phyloP scores from a whole-genome alignment of 192 early-diverging fungal species.

The Entomortierella parvispora region DNA sequence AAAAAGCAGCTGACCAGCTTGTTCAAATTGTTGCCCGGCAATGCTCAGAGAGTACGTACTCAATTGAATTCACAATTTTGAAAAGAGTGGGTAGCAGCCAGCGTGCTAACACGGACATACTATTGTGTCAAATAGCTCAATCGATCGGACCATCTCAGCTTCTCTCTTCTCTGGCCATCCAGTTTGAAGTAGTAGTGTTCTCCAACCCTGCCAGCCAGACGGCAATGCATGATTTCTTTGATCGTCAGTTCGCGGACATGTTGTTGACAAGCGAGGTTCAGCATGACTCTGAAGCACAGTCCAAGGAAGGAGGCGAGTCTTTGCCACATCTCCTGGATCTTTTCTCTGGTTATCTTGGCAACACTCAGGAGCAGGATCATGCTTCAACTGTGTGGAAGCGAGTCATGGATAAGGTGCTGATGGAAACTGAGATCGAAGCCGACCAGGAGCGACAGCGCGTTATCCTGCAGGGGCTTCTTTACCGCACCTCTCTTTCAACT shows the following conservation, averaged over 20 bases:
- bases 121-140: constrained; percentile 21
- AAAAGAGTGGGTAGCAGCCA: too few species aligned
- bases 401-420: constrained; percentile 45
- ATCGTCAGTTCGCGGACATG: constrained; percentile 44
- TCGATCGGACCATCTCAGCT: constrained; percentile 45
- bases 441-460: constrained; percentile 19
- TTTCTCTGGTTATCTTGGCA: constrained; percentile 39
- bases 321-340: constrained; percentile 43
- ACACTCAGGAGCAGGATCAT: constrained; percentile 26
- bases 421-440: constrained; percentile 3
- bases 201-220: constrained; percentile 44
- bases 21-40: constrained; percentile 46
- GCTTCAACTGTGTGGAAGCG: constrained; percentile 19
- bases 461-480: constrained; percentile 26
- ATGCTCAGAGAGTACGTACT: constrained; percentile 41
- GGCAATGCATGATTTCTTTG: constrained; percentile 43
- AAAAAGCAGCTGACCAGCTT: constrained; percentile 43
- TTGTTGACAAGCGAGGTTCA: constrained; percentile 33
- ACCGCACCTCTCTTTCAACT: constrained; percentile 8
- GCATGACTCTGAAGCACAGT: not conserved
- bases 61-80: not conserved
- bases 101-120: too few species aligned
- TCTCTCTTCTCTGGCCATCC: constrained; percentile 38
- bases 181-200: constrained; percentile 49
- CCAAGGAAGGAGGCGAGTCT: constrained; percentile 11